Conservation (phyloP, 1,284 basidiomycete genomes). For the Microbotryomycetes sp. region DNA sequence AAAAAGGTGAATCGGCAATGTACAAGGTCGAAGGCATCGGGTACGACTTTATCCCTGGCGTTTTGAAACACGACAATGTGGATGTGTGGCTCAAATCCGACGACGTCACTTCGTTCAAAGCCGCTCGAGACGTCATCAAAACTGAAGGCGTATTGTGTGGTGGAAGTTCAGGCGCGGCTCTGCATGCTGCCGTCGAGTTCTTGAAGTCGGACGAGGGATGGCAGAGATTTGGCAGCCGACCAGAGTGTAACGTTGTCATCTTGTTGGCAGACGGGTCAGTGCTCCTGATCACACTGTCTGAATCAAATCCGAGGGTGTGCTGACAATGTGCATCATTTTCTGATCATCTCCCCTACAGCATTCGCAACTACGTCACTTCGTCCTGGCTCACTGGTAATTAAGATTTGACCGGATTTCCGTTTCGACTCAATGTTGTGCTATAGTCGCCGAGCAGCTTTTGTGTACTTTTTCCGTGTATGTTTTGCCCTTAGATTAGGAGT, state of each 20-base stretch:
- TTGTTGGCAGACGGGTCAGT: constrained; percentile 72
- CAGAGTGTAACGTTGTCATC: constrained; percentile 79
- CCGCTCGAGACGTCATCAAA: constrained; percentile 71
- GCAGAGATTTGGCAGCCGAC: constrained; percentile 56
- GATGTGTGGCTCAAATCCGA: constrained; percentile 79
- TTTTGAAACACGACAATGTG: constrained; percentile 49
- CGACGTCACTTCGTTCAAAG: constrained; percentile 73
- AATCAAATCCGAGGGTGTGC: not conserved
- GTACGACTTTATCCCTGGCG: constrained; percentile 83
- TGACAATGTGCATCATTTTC: too few relatives aligned
- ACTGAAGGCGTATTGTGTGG: constrained; percentile 84
- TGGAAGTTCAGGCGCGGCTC: constrained; percentile 79
- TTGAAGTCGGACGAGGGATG: constrained; percentile 63
- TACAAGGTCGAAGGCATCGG: constrained; percentile 94
- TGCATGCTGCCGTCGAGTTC: constrained; percentile 72
- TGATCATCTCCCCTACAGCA: not conserved
- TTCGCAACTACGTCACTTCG: constrained; percentile 15
- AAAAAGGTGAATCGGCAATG: constrained; percentile 51
- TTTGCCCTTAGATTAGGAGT: not conserved
- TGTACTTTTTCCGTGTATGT: not conserved
- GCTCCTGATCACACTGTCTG: not conserved
- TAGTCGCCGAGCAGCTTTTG: too few relatives aligned
- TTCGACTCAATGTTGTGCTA: not conserved
- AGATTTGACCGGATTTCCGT: not conserved
- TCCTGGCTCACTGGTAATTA: constrained; percentile 1